Base-by-base conservation (phyloP, 352 stramenopile species). In the Globisporangium parvum region DNA sequence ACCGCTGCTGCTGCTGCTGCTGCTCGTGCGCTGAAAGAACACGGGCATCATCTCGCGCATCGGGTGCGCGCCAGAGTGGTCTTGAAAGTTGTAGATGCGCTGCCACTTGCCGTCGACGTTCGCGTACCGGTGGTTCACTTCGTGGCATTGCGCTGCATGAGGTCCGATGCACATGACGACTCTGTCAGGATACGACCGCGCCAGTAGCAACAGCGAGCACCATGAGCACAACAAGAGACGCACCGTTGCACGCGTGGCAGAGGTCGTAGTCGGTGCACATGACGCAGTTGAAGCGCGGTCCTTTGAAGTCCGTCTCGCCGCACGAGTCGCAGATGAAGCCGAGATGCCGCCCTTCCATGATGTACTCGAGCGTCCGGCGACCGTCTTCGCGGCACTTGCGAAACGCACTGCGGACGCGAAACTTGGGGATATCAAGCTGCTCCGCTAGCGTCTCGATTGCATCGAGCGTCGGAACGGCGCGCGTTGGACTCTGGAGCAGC, bases 241-340 rank as follows among this genome's bases (percentile, higher is more conserved):
- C 42, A 93, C 80, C 76, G 60, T 83, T 73, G 66, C 80, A 91
- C 9, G 51, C 47, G 21, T 66, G 57, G 48, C 80, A 93, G 6
- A 91, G 62, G 47, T 91, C 80, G 60, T 93, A 91, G 61, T 93
- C 83, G 45, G 53, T 88, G 69, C 83, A 93, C 5, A 84, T 58
- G 4, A 61, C 66, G 69, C 80, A 91, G 59, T 91, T 91, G 59
- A 77, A 93, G 11, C 83, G 77, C 41, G 77, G 57, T 17, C 82
- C 82, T 20, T 71, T 76, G 57, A 93, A 91, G 42, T 93, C 80
- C 23, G 80, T 90, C 67, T 91, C 72, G 14, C 79, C 83, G 44
- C 80, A 93, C 41, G 71, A 86, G 53, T 93, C 83, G 53, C 83
- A 93, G 42, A 91, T 91, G 49, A 93, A 93, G 0, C 83, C 83